Evolutionary conservation across 345 rosid species (phyloP).

Genomic region (Euphorbia lathyris): DNA sequence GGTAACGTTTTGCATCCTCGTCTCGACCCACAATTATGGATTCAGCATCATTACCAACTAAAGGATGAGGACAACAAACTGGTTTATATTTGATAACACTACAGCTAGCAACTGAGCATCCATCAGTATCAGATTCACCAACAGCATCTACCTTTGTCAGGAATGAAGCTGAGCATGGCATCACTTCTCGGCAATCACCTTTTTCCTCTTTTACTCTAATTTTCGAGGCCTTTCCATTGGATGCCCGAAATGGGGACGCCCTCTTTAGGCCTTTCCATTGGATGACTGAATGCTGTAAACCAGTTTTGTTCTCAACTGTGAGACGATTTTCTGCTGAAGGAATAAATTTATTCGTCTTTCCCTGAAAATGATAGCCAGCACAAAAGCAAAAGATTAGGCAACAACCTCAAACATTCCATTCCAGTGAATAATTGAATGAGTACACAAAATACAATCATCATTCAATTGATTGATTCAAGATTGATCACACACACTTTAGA

Average conservation of each 20-base stretch:
- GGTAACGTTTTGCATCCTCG: too few relatives aligned
- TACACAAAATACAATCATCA: neutral
- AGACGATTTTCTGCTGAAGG: slow-evolving; percentile 18
- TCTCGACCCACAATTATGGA: slow-evolving; percentile 16
- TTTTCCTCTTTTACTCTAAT: slow-evolving; percentile 25
- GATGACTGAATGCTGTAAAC: slow-evolving; percentile 20
- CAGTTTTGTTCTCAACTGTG: neutral
- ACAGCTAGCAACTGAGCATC: slow-evolving; percentile 46
- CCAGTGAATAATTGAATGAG: too few relatives aligned
- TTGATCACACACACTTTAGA: too few relatives aligned
- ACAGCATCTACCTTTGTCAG: slow-evolving; percentile 21
- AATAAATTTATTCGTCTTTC: slow-evolving; percentile 26
- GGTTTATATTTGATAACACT: slow-evolving; percentile 12
- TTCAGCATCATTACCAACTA: slow-evolving; percentile 17
- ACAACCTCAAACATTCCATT: neutral
- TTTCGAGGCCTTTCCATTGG: slow-evolving; percentile 33
- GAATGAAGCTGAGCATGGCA: slow-evolving; percentile 6
- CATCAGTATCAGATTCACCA: slow-evolving; percentile 18
- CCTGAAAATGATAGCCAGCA: slow-evolving; percentile 33
- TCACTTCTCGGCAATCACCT: slow-evolving; percentile 18
- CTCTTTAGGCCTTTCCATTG: slow-evolving; percentile 40
- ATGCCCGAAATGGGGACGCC: slow-evolving; percentile 32
- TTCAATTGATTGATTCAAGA: too few relatives aligned
- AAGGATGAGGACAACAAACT: neutral
- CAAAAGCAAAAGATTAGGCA: slow-evolving; percentile 10